A percentile compares a stretch with the other conserved stretches of the same genome.
phyloP scores from a whole-genome alignment of 306 rosid genomes.

The Quercus robur region DNA sequence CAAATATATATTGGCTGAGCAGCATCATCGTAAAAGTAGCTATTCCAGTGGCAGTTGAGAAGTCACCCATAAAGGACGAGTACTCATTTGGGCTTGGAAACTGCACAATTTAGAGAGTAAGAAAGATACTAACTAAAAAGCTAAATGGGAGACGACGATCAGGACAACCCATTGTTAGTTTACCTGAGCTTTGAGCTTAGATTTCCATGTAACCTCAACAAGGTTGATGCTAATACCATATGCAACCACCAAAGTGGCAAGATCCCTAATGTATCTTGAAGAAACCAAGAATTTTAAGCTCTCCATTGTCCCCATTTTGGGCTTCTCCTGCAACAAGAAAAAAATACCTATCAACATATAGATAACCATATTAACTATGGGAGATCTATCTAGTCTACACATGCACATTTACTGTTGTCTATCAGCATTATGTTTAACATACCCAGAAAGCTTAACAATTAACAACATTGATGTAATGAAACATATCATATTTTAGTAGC shows the following conservation, averaged over 20 bases:
- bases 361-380: neutral
- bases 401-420: too few relatives aligned
- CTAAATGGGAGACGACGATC: constrained; percentile 1
- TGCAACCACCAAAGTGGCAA: constrained; percentile 96
- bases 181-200: constrained; percentile 99
- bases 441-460: neutral
- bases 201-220: constrained; percentile 98
- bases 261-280: constrained; percentile 85
- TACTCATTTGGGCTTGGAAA: constrained; percentile 97
- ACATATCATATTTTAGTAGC: neutral
- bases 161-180: constrained; percentile 10
- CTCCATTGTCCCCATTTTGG: constrained; percentile 95
- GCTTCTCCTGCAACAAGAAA: constrained; percentile 63
- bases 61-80: constrained; percentile 97
- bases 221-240: constrained; percentile 93
- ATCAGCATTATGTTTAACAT: too few relatives aligned
- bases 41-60: constrained; percentile 90
- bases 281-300: constrained; percentile 98
- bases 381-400: neutral
- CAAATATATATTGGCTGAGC: constrained; percentile 75
- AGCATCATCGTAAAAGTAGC: constrained; percentile 97
- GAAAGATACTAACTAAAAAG: neutral
- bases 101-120: constrained; percentile 34
- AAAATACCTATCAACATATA: constrained; percentile 7
- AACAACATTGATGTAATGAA: neutral